A percentile compares a stretch with the other conserved stretches of the same genome.
Evolutionary conservation across 1,284 basidiomycete genomes (phyloP).

Genomic region (Exobasidium rhododendri): DNA sequence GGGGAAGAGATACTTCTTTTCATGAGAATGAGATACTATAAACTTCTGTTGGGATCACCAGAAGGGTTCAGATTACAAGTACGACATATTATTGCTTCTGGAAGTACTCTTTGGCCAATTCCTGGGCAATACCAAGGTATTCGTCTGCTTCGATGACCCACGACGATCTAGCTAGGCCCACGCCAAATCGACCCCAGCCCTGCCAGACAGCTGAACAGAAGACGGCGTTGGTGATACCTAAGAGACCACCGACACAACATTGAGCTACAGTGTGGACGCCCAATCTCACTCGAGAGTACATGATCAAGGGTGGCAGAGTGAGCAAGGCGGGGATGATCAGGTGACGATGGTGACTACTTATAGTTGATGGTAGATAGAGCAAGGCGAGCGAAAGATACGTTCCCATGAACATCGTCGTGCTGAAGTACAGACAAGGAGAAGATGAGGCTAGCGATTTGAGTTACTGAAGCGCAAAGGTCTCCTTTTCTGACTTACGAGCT

Average conservation of each 20-base stretch:
- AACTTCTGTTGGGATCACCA: too few species aligned
- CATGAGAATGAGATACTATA: too few species aligned
- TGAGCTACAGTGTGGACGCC: constrained; percentile 21
- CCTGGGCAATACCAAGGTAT: neutral
- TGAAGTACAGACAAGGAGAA: neutral
- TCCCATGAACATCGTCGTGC: constrained; percentile 19
- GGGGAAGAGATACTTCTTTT: too few species aligned
- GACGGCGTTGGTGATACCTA: constrained; percentile 10
- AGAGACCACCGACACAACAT: constrained; percentile 11
- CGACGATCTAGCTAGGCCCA: neutral
- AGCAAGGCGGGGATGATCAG: constrained; percentile 1
- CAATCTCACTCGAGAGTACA: constrained; percentile 20
- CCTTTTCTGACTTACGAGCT: constrained; percentile 16
- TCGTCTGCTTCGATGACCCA: neutral
- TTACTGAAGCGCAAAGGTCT: too few species aligned
- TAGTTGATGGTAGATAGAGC: neutral
- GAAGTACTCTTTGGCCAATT: neutral
- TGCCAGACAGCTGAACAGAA: neutral
- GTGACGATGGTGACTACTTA: neutral
- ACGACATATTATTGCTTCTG: neutral
- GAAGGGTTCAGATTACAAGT: neutral
- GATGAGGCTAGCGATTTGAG: neutral
- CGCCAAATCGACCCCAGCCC: neutral
- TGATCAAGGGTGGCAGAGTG: constrained; percentile 14
- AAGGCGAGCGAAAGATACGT: constrained; percentile 15